These are phyloP conservation scores for Hippophae gyantsensis DNA, from an alignment of 306 rosid genomes.

Conservation along the genomic window DNA sequence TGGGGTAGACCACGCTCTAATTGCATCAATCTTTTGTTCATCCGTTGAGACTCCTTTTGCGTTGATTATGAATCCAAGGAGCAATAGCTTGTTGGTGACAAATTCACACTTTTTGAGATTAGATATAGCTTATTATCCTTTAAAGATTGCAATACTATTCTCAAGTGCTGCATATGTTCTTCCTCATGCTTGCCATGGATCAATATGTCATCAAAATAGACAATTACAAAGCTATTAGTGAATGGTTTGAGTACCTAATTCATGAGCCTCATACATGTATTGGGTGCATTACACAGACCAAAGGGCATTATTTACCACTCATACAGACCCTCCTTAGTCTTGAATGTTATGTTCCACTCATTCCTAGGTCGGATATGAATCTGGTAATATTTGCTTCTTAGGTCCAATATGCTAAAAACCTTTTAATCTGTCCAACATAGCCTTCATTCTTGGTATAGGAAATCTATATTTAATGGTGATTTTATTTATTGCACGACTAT, in stretches of 20 bases:
- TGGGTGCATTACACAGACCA: no score
- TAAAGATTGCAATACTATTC: background rate
- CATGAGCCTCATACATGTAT: background rate
- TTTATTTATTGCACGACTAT: background rate
- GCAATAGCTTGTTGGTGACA: background rate
- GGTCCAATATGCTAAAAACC: no score
- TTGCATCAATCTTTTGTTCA: background rate
- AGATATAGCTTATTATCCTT: background rate
- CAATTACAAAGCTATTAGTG: background rate
- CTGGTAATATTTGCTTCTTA: no score
- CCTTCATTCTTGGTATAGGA: no score
- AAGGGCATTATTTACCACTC: background rate
- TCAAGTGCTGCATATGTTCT: background rate
- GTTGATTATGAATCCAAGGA: background rate
- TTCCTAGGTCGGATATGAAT: no score
- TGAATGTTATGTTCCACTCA: no score
- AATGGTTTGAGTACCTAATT: background rate
- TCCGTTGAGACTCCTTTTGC: background rate
- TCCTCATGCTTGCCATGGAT: background rate
- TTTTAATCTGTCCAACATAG: no score
- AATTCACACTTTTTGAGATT: background rate
- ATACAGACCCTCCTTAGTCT: no score
- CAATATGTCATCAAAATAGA: background rate
- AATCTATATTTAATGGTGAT: background rate
- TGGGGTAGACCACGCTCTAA: background rate